Evolutionary conservation across 23 red algal genomes (phyloP).

Genomic region (Chondrus crispus): DNA sequence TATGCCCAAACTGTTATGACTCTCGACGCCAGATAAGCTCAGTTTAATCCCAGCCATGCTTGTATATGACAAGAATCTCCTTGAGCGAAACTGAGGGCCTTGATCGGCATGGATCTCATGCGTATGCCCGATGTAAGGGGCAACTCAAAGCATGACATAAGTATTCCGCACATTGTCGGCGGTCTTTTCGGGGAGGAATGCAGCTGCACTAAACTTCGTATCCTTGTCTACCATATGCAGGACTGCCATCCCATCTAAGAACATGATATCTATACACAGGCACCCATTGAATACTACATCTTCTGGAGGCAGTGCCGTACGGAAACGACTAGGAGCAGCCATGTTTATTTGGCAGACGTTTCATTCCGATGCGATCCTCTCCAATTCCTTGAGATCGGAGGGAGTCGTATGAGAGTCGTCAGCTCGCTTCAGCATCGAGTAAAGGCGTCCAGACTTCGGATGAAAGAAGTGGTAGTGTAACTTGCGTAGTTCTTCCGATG

Average conservation of each 20-base stretch:
- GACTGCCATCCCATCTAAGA: neutral
- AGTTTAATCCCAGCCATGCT: neutral
- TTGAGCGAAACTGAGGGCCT: neutral
- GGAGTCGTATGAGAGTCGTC: neutral
- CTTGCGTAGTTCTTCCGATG: neutral
- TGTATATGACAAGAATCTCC: neutral
- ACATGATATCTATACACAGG: neutral
- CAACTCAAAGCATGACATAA: neutral
- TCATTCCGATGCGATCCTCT: neutral
- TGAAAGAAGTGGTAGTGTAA: neutral
- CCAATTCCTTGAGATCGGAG: neutral
- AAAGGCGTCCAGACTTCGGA: neutral
- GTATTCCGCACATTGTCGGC: neutral
- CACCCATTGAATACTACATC: neutral
- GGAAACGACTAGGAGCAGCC: neutral
- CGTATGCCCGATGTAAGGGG: neutral
- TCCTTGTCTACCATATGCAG: neutral
- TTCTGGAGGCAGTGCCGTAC: neutral
- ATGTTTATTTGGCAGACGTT: neutral
- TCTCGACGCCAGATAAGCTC: neutral
- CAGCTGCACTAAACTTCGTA: neutral
- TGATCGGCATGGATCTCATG: neutral
- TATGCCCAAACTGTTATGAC: neutral
- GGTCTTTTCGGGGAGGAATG: neutral
- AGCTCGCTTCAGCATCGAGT: neutral